Percentiles rank a stretch among this genome's conserved stretches.
Conservation (phyloP, 176 grass and related monocot species). For the Rhynchospora breviuscula region DNA sequence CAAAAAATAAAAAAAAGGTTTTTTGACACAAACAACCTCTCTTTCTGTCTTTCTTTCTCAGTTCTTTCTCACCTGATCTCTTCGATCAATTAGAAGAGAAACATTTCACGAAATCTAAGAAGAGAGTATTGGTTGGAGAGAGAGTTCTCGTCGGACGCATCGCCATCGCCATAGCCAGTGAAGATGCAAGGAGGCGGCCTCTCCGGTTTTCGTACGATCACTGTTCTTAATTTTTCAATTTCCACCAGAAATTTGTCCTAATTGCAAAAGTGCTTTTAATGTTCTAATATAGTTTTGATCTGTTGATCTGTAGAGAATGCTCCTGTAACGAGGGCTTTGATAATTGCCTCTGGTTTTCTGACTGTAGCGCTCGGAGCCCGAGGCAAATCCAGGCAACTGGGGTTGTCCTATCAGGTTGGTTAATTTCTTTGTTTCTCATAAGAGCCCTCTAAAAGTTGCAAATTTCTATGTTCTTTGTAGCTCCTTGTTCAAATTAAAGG, state of each 20-base stretch:
- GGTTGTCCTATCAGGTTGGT: slow-evolving; percentile 15
- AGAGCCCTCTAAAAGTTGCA: neutral
- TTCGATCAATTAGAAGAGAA: neutral
- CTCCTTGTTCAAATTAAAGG: neutral
- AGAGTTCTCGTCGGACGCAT: neutral
- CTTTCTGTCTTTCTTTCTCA: too few species aligned
- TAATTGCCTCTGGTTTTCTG: slow-evolving; percentile 17
- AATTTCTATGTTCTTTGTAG: neutral
- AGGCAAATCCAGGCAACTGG: slow-evolving; percentile 15
- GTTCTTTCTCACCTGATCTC: neutral
- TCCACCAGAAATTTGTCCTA: neutral
- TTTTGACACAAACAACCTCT: neutral
- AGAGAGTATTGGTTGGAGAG: neutral
- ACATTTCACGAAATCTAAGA: neutral
- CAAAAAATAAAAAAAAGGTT: neutral
- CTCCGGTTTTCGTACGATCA: slow-evolving; percentile 21
- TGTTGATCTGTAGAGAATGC: slow-evolving; percentile 24
- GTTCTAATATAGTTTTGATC: slow-evolving; percentile 15
- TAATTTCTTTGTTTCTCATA: neutral
- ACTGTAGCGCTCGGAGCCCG: neutral
- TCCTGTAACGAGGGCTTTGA: slow-evolving; percentile 18
- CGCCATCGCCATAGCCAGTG: neutral
- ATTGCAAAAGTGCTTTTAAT: neutral
- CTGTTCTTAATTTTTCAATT: neutral
- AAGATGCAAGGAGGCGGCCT: slow-evolving; percentile 21